Evolutionary conservation across 441 rosid genomes (phyloP), one percentile per base, ranked within the genome.

Genomic region (Omphalea diandra): DNA sequence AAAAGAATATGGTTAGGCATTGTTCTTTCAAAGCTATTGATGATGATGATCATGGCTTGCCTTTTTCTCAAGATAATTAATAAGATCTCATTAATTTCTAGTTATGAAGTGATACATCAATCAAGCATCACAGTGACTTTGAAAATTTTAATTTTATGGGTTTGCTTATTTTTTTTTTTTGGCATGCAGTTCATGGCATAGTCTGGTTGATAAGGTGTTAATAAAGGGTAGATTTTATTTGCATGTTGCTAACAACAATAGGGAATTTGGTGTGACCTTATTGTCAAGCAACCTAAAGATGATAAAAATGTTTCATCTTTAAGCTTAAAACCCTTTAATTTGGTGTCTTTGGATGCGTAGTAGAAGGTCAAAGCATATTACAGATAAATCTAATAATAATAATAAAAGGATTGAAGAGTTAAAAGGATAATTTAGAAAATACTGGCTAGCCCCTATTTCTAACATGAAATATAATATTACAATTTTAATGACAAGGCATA

Each of bases 11-110:
- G 63, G 38, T 8, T 6, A 58, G n/a, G 3, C 71, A 65, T 59
- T 70, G 65, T 69, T 57, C 70, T 32, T 57, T 52, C 31, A 12
- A n/a, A 27, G 15, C 9, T 22, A 29, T 0, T 9, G 9, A n/a
- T 71, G 73, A 74, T 76, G 78, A 65, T 68, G n/a, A n/a, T n/a
- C 65, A 74, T 76, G 67, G 71, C 69, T 69, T 65, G 75, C 65
- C 75, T 33, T 71, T 62, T 27, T 11, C 7, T 32, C 15, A 22
- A 33, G n/a, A 38, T 52, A 38, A 20, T 47, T 65, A 65, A 24
- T 7, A 41, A 29, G 44, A 17, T 33, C 44, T 29, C 56, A 44
- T 29, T 65, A 18, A 20, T 33, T 60, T n/a, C 29, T 33, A 46
- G 63, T 59, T 72, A 57, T n/a, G 6, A 7, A 64, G 26, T 31